Conservation (phyloP, 2,329 filamentous ascomycete genomes). For the Beauveria rudraprayagi region DNA sequence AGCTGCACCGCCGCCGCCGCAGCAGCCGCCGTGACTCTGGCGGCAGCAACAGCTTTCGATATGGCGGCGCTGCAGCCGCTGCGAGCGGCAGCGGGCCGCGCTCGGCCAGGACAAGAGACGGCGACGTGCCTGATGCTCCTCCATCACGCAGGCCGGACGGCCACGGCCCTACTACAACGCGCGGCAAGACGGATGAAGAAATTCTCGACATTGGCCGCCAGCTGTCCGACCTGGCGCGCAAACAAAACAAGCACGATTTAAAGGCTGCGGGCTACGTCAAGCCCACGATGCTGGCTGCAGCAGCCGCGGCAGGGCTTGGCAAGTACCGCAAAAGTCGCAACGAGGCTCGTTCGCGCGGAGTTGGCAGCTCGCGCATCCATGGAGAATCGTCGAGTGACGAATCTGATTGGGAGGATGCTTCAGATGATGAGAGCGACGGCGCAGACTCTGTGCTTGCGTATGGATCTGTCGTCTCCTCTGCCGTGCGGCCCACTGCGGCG, state of each 20-base stretch:
- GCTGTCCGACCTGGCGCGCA: conserved; percentile 43
- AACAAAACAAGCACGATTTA: conserved; percentile 43
- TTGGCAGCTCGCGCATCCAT: conserved; percentile 33
- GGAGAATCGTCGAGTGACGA: conserved; percentile 35
- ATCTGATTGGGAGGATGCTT: conserved; percentile 50
- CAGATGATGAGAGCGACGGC: conserved; percentile 36
- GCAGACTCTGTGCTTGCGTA: conserved; percentile 34
- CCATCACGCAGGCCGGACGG: neutral
- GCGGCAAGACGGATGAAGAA: conserved; percentile 46
- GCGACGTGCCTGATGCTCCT: neutral
- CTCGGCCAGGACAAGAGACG: neutral
- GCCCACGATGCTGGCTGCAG: conserved; percentile 24
- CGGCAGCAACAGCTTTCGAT: conserved; percentile 16
- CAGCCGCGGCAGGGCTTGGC: conserved; percentile 31
- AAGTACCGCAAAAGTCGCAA: conserved; percentile 33
- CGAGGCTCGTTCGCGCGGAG: conserved; percentile 24
- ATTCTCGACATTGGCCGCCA: conserved; percentile 48
- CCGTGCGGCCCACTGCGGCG: conserved; percentile 16
- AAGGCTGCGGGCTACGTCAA: conserved; percentile 28
- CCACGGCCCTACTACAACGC: neutral
- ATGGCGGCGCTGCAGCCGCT: neutral
- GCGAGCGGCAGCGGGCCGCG: neutral
- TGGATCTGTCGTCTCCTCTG: conserved; percentile 21
- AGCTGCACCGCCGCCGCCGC: conserved; percentile 21
- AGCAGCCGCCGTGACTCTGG: conserved; percentile 14